Evolutionary conservation across 1,284 basidiomycete species (phyloP), one percentile per base, ranked within the genome.

Genomic region (Cronartium ribicola): DNA sequence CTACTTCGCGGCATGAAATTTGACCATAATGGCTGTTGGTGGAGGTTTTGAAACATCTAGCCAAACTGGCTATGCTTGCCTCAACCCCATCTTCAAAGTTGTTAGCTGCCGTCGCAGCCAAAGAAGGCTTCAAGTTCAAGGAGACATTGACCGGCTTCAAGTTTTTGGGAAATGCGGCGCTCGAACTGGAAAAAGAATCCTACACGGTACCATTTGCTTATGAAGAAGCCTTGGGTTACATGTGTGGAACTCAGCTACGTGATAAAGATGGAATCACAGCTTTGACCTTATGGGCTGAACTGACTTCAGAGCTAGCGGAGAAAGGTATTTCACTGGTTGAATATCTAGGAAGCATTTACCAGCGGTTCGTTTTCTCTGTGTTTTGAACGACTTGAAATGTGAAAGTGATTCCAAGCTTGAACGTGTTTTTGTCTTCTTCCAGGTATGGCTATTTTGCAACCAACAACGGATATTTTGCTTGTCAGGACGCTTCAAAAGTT

Each of bases 81-180:
- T 92, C 91, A 0, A 90, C 90, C 3, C 91, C 92, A 11, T 92
- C 90, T 79, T 92, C 90, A 3, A 92, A 91, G 81, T 90, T 93
- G 89, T 82, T 93, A 11, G 88, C 88, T 78, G 83, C 86, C 1
- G 89, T 93, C 82, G 90, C 91, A 0, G 79, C 82, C 57, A 80
- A 80, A 4, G 91, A 92, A 79, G 90, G 90, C 0, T 92, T 92
- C 83, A 87, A 85, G 77, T 92, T 91, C 79, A 85, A 85, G 1
- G 90, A 93, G 79, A 92, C 90, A 78, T 82, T 93, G 65, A 93
- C 91, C 39, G 91, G 90, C n/a, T 80, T 80, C 76, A 80, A 80
- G 78, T 78, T 61, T 72, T 75, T 93, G 66, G 91, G 91, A 10
- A 93, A 93, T 79, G 88, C 87, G 4, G 89, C 88, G 1, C 82